These are phyloP conservation scores for Rhodotorula paludigena DNA, from an alignment of 768 basidiomycete species.

Conservation along the genomic window DNA sequence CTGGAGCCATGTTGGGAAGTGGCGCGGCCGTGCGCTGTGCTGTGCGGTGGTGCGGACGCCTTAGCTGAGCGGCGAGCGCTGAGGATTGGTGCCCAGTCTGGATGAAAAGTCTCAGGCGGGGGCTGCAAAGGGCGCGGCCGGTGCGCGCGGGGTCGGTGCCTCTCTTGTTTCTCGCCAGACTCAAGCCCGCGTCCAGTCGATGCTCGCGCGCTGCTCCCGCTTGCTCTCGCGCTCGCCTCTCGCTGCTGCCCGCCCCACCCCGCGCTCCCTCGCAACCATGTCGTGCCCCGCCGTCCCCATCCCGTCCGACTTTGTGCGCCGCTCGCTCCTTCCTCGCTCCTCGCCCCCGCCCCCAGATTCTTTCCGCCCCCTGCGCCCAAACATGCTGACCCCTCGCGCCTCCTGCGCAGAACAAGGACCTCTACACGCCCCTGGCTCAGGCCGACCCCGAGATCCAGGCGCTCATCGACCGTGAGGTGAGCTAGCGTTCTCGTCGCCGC, in stretches of 20 bases:
- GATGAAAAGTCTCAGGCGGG: too few relatives aligned
- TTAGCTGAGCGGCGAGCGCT: too few relatives aligned
- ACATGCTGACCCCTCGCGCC: not conserved
- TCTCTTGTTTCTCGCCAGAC: not conserved
- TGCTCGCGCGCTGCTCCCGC: conserved; percentile 1
- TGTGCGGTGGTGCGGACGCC: too few relatives aligned
- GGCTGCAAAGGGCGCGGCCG: too few relatives aligned
- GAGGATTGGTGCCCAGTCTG: too few relatives aligned
- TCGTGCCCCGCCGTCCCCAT: conserved; percentile 45
- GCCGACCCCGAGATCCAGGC: conserved; percentile 91
- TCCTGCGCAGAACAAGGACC: conserved; percentile 68
- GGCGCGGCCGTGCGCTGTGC: not conserved
- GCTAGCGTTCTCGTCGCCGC: not conserved
- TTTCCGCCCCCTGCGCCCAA: too few relatives aligned
- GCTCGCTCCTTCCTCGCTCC: not conserved
- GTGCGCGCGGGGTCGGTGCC: too few relatives aligned
- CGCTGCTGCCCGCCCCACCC: not conserved
- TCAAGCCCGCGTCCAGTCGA: not conserved
- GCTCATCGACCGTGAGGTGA: conserved; percentile 69
- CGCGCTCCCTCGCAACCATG: conserved; percentile 4
- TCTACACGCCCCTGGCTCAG: conserved; percentile 83
- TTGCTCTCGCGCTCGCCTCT: not conserved
- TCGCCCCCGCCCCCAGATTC: not conserved
- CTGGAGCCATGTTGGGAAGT: not conserved
- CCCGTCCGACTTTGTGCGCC: conserved; percentile 49